A percentile compares a stretch with the other conserved stretches of the same genome.
Conservation (phyloP, 2,329 filamentous ascomycete species). For the Teratosphaeria gauchensis region DNA sequence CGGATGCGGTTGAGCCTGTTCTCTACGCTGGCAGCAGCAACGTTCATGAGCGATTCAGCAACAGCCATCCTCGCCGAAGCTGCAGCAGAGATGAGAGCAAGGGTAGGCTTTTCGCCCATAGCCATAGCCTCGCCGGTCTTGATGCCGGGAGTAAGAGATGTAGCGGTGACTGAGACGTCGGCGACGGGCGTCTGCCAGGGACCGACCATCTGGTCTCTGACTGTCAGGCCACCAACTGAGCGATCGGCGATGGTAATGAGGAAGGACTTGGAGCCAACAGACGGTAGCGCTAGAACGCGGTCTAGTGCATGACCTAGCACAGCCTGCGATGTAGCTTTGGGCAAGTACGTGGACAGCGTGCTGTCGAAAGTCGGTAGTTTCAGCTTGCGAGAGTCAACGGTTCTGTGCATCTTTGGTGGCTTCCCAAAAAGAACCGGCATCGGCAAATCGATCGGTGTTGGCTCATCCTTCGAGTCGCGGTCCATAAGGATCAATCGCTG, state of each 20-base stretch:
- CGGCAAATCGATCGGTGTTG: slow-evolving; percentile 76
- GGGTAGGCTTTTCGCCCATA: slow-evolving; percentile 83
- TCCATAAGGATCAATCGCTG: slow-evolving; percentile 73
- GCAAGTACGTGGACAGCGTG: slow-evolving; percentile 57
- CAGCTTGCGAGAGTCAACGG: slow-evolving; percentile 60
- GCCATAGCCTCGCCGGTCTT: slow-evolving; percentile 92
- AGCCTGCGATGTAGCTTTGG: slow-evolving; percentile 37
- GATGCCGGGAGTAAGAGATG: slow-evolving; percentile 62
- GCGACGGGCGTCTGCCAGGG: slow-evolving; percentile 92
- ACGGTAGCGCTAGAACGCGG: slow-evolving; percentile 71
- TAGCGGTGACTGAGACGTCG: slow-evolving; percentile 86
- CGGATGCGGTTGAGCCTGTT: slow-evolving; percentile 70
- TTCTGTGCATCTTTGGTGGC: slow-evolving; percentile 68
- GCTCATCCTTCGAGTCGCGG: slow-evolving; percentile 62
- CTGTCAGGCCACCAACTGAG: slow-evolving; percentile 79
- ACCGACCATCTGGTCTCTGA: slow-evolving; percentile 90
- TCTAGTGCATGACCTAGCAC: slow-evolving; percentile 57
- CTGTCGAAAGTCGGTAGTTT: slow-evolving; percentile 65
- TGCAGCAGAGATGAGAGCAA: slow-evolving; percentile 80
- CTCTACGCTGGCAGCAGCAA: slow-evolving; percentile 68
- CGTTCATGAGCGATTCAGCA: slow-evolving; percentile 83
- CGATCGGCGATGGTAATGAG: slow-evolving; percentile 94
- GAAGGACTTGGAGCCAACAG: slow-evolving; percentile 95
- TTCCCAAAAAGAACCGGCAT: slow-evolving; percentile 85
- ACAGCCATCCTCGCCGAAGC: slow-evolving; percentile 96